These are phyloP conservation scores for Plasmopara viticola DNA, from an alignment of 352 stramenopile genomes.

Conservation along the genomic window DNA sequence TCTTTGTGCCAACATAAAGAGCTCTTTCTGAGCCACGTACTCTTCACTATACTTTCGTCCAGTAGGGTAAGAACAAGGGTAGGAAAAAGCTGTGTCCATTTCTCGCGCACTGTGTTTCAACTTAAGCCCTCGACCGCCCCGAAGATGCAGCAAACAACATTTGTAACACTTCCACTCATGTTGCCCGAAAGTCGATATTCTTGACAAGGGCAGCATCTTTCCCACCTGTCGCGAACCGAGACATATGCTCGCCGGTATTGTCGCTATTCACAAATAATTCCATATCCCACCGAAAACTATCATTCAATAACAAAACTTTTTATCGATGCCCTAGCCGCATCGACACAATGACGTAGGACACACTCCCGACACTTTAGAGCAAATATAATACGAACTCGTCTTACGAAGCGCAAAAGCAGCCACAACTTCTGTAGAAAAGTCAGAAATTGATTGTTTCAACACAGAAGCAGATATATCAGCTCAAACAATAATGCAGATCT, in stretches of 20 bases:
- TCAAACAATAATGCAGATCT: background rate
- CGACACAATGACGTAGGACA: background rate
- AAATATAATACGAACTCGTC: background rate
- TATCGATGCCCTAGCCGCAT: background rate
- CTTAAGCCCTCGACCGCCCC: no score
- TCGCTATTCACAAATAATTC: background rate
- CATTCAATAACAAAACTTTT: conserved; percentile 1
- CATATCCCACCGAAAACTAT: background rate
- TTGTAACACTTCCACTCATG: no score
- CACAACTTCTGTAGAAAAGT: conserved; percentile 1
- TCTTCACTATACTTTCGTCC: no score
- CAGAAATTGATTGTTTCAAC: background rate
- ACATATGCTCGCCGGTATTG: background rate
- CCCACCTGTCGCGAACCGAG: background rate
- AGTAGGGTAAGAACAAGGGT: no score
- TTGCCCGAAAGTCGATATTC: no score
- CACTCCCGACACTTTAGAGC: background rate
- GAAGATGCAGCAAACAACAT: no score
- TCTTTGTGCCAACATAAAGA: no score
- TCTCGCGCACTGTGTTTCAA: no score
- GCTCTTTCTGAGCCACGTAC: no score
- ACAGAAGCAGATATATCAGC: background rate
- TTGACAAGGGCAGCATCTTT: conserved; percentile 1
- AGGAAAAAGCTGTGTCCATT: no score
- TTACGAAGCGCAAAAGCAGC: background rate